Evolutionary conservation across 148 eudicot species (phyloP).

Genomic region (Simmondsia chinensis): DNA sequence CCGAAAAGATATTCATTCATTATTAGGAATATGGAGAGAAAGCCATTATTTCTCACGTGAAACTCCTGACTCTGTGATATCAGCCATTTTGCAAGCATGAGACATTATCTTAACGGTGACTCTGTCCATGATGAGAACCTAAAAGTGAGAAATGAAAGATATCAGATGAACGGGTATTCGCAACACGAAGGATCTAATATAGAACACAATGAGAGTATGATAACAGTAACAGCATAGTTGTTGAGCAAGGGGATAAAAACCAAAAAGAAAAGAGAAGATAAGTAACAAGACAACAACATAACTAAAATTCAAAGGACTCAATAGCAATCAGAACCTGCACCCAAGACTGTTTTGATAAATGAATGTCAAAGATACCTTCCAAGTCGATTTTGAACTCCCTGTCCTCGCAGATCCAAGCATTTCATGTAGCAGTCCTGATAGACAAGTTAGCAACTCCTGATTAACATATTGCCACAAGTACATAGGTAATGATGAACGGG

Average conservation of each 20-base stretch:
- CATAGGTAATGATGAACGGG: not conserved
- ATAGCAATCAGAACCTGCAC: not conserved
- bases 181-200: not conserved
- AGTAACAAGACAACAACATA: not conserved
- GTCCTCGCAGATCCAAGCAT: conserved; percentile 76
- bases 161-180: conserved; percentile 5
- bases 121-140: conserved; percentile 98
- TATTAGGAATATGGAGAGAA: not conserved
- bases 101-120: conserved; percentile 86
- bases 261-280: too few species aligned
- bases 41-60: conserved; percentile 66
- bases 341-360: not conserved
- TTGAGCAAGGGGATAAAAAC: too few species aligned
- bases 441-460: not conserved
- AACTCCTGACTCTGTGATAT: conserved; percentile 92
- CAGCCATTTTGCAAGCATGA: conserved; percentile 91
- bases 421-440: conserved; percentile 65
- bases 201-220: too few species aligned
- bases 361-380: conserved; percentile 54
- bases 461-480: not conserved
- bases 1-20: not conserved
- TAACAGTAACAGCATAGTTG: too few species aligned
- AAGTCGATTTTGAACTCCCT: conserved; percentile 57
- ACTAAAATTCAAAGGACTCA: too few species aligned
- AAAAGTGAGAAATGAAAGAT: conserved; percentile 16